These are phyloP conservation scores for Solanum chmielewskii DNA, from an alignment of 257 asterid genomes.

Conservation along the genomic window DNA sequence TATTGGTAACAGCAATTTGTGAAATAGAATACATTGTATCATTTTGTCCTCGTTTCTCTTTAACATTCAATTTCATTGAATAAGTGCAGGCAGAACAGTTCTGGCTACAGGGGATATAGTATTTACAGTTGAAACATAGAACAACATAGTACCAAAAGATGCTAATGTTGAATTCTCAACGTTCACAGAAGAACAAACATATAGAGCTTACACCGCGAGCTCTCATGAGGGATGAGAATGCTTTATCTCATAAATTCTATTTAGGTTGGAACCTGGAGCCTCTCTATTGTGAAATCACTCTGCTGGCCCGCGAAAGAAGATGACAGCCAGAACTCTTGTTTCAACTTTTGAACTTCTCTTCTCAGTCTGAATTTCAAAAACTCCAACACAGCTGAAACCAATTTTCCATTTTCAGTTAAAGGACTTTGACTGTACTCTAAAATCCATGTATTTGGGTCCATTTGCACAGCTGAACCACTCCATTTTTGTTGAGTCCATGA, in stretches of 20 bases:
- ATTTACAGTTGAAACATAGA: neutral
- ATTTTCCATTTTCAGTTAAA: constrained; percentile 32
- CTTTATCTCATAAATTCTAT: constrained; percentile 8
- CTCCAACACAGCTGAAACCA: constrained; percentile 33
- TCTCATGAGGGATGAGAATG: neutral
- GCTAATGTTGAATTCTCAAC: neutral
- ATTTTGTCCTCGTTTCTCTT: neutral
- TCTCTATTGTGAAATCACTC: constrained; percentile 10
- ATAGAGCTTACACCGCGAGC: neutral
- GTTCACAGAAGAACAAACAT: neutral
- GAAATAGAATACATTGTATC: neutral
- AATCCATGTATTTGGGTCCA: constrained; percentile 83
- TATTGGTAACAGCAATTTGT: constrained; percentile 30
- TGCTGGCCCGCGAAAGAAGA: constrained; percentile 16
- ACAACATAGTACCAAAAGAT: neutral
- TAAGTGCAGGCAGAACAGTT: neutral
- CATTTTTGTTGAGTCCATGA: constrained; percentile 65
- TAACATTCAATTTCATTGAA: neutral
- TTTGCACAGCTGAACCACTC: constrained; percentile 61
- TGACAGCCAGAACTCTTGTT: constrained; percentile 33
- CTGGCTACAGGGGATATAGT: neutral
- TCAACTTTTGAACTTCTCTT: constrained; percentile 31
- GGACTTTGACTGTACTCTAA: constrained; percentile 48
- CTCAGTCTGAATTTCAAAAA: constrained; percentile 38
- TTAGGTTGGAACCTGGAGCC: constrained; percentile 41